Evolutionary conservation across 192 early-diverging fungal species (phyloP), one percentile per base, ranked within the genome.

Genomic region (Coemansia sp.): DNA sequence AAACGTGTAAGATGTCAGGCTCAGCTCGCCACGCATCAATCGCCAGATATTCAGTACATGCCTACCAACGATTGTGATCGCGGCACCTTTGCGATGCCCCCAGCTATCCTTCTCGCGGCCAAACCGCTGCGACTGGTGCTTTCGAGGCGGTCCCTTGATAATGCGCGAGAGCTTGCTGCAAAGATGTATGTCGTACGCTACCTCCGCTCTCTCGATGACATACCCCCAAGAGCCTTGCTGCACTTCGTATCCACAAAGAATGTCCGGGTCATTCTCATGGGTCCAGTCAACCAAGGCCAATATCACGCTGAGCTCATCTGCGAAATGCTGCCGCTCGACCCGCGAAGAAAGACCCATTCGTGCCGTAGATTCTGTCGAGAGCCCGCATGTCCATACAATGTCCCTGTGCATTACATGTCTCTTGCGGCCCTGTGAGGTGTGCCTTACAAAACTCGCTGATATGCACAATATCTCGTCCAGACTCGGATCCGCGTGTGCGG

Each of bases 31-130:
- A n/a, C 88, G 78, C 84, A 98, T 89, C 36, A 95, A 67, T 36
- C 94, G 73, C 96, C 96, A 98, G 23, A 95, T 80, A 77, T 96
- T 97, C 12, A 98, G 75, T 55, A 95, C 85, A 68, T 94, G 91
- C 3, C 95, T 86, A 17, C 95, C 95, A 32, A 73, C 62, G 6
- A 92, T 65, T 32, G 82, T 82, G n/a, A 95, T 72, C 0, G 85
- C 70, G 4, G 92, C 87, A 14, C 90, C 76, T 53, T 92, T 88
- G 42, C 77, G 82, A 63, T 84, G 84, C 2, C 89, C 86, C 88
- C 89, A 92, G 23, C 64, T 68, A 50, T 83, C 73, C 2, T 67
- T 31, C 34, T 73, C 34, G 21, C 45, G 63, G 3, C 41, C 36
- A n/a, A 39, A 17, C 65, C 37, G n/a, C 12, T 25, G 3, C 6